Percentiles rank a stretch among this genome's conserved stretches.
Conservation (phyloP, 2,329 filamentous ascomycete genomes). For the Aureobasidium sp. region DNA sequence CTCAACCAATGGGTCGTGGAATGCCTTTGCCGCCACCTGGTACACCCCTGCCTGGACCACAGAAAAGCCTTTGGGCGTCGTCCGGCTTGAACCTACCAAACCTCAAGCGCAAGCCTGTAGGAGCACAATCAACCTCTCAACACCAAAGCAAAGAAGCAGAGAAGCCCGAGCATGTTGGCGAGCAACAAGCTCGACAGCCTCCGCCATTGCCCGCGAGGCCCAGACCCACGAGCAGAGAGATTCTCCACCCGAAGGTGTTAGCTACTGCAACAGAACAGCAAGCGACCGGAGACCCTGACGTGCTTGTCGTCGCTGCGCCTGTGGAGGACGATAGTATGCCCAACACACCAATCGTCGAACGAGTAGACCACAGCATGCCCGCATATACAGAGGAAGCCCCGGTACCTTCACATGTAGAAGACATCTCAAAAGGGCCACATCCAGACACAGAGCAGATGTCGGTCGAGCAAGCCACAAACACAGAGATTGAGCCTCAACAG, state of each 20-base stretch:
- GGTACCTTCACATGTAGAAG: not conserved
- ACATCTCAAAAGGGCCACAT: not conserved
- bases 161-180: not conserved
- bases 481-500: not conserved
- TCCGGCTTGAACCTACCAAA: conserved; percentile 15
- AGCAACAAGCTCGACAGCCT: not conserved
- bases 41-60: conserved; percentile 58
- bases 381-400: not conserved
- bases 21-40: conserved; percentile 77
- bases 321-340: conserved; percentile 22
- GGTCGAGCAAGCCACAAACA: not conserved
- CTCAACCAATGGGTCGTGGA: conserved; percentile 70
- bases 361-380: not conserved
- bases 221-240: not conserved
- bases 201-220: conserved; percentile 4
- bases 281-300: not conserved
- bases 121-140: not conserved
- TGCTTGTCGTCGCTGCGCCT: conserved; percentile 17
- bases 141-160: not conserved
- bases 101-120: conserved; percentile 24
- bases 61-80: conserved; percentile 20
- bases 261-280: not conserved
- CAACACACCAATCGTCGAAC: conserved; percentile 20
- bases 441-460: not conserved
- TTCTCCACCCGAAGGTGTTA: not conserved